Evolutionary conservation across 2,329 filamentous ascomycete genomes (phyloP).

Genomic region (Elsinoe fawcettii): DNA sequence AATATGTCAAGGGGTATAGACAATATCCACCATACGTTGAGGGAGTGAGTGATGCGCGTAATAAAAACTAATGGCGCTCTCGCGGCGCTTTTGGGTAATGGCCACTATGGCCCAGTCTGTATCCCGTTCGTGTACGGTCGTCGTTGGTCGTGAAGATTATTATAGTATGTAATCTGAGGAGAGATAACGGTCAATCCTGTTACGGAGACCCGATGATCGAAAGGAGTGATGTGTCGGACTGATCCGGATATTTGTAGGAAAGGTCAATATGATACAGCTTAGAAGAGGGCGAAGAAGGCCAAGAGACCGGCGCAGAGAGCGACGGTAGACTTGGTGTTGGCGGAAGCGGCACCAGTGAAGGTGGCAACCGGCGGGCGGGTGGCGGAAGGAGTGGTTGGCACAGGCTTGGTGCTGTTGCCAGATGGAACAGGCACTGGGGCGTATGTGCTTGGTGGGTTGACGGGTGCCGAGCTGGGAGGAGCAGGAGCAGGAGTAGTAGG

Average conservation of each 20-base stretch:
- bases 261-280: constrained; percentile 20
- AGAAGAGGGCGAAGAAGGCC: constrained; percentile 34
- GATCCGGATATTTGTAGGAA: constrained; percentile 6
- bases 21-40: neutral
- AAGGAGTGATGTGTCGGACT: constrained; percentile 13
- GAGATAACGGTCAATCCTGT: neutral
- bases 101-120: neutral
- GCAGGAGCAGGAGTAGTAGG: neutral
- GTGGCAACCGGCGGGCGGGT: constrained; percentile 15
- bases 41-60: neutral
- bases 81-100: neutral
- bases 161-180: neutral
- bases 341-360: constrained; percentile 32
- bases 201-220: neutral
- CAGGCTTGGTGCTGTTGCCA: neutral
- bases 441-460: neutral
- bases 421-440: neutral
- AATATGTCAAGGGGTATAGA: constrained; percentile 2
- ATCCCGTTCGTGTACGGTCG: constrained; percentile 11
- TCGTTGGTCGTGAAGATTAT: constrained; percentile 12
- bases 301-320: constrained; percentile 33
- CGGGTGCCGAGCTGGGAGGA: neutral
- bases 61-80: neutral
- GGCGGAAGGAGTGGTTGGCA: constrained; percentile 15
- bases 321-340: constrained; percentile 28